Evolutionary conservation across 176 grass and related monocot genomes (phyloP).

Genomic region (Dendrocalamus sinicus): DNA sequence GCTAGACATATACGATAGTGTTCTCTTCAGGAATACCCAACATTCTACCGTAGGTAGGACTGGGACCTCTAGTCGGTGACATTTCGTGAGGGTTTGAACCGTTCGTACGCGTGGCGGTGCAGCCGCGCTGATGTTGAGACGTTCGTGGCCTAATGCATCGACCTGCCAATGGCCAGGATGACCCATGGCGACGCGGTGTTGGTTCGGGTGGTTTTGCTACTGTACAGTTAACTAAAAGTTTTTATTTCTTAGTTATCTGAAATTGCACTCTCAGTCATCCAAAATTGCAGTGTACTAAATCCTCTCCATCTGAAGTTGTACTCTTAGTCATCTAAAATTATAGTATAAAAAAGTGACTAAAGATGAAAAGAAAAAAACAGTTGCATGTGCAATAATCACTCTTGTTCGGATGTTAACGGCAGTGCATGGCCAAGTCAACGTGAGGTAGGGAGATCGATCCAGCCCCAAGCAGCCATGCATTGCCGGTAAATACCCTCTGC

Average conservation of each 20-base stretch:
- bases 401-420: neutral
- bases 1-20: neutral
- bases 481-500: neutral
- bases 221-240: too few species aligned
- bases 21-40: neutral
- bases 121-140: neutral
- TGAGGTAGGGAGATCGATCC: neutral
- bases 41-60: neutral
- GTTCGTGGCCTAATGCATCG: neutral
- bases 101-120: neutral
- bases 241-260: too few species aligned
- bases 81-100: neutral
- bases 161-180: neutral
- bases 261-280: too few species aligned
- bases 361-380: too few species aligned
- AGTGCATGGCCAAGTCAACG: neutral
- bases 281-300: too few species aligned
- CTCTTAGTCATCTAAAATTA: too few species aligned
- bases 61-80: neutral
- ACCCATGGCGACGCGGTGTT: slow-evolving; percentile 30
- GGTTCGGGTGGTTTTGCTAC: too few species aligned
- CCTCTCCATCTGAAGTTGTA: too few species aligned
- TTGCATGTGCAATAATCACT: too few species aligned
- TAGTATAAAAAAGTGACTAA: too few species aligned
- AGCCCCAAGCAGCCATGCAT: neutral